Evolutionary conservation across 306 rosid genomes (phyloP), one percentile per base, ranked within the genome.

Genomic region (Ochetophila trinervis): DNA sequence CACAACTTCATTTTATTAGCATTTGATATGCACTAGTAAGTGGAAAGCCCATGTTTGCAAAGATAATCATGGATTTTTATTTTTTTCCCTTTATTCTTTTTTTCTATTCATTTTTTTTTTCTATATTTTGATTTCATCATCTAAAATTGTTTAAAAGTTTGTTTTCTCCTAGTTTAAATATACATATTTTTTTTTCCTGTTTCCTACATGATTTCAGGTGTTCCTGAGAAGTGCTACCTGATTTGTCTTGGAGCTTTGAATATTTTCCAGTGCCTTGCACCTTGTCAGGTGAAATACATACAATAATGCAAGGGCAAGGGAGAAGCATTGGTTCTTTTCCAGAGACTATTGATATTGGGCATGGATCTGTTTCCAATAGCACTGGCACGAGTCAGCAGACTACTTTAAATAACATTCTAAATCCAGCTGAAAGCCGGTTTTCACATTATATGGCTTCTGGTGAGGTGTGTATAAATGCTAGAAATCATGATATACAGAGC

Each of bases 301-400:
- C 69, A 63, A 40, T 76, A 72, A 90, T 87, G 95, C 97, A 87
- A 82, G 97, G 91, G 66, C 82, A 80, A 73, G 74, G 89, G 76
- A 82, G 82, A 57, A 73, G 83, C 64, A 57, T 76, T 76, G 83
- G 70, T 62, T 76, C 87, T 49, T 83, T 83, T 62, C 78, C 80
- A 15, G 78, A 83, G 22, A 71, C 75, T 67, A 76, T 74, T 35
- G 82, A 80, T 75, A 66, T 83, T 72, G 76, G 79, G 72, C 89
- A 81, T 75, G 90, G 79, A 35, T 76, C 88, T 60, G 72, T 73
- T 64, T 76, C 95, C 66, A 78, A 73, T 58, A 75, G 82, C 74
- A 51, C 85, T 75, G 86, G 71, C 65, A 81, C 74, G 84, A 83
- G 68, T 80, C 86, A 57, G 50, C 86, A 82, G 75, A 61, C 84